phyloP scores from a whole-genome alignment of 1,284 basidiomycete species.

The Phylloporus gajari region DNA sequence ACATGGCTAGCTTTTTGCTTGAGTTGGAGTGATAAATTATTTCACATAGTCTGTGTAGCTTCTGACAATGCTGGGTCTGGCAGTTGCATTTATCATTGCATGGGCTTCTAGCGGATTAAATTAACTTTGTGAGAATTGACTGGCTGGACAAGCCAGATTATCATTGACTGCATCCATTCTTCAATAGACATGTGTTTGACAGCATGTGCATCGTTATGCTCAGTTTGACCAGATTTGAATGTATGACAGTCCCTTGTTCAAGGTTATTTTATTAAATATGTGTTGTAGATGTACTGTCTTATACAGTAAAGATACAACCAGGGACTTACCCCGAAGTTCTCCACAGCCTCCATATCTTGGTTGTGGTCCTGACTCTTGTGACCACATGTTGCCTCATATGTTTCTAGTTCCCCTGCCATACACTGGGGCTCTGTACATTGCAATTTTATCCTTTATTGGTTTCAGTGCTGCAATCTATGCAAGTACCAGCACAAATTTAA shows the following conservation, averaged over 20 bases:
- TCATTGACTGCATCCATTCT: conserved; percentile 46
- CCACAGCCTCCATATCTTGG: conserved; percentile 70
- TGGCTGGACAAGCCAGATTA: conserved; percentile 43
- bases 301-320: conserved; percentile 66
- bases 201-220: conserved; percentile 76
- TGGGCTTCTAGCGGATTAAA: conserved; percentile 63
- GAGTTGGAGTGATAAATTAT: conserved; percentile 8
- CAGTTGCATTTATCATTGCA: conserved; percentile 57
- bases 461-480: conserved; percentile 68
- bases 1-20: conserved; percentile 33
- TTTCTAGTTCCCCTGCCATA: conserved; percentile 61
- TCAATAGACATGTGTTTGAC: conserved; percentile 64
- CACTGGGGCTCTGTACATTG: conserved; percentile 65
- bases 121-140: conserved; percentile 68
- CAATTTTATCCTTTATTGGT: conserved; percentile 61
- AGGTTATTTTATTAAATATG: conserved; percentile 9
- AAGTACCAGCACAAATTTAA: conserved; percentile 62
- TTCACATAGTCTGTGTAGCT: conserved; percentile 49
- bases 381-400: conserved; percentile 66
- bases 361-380: conserved; percentile 63
- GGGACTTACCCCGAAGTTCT: conserved; percentile 66
- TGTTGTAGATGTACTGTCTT: conserved; percentile 66
- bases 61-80: conserved; percentile 63
- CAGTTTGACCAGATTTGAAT: conserved; percentile 76
- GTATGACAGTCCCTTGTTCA: conserved; percentile 46